These are phyloP conservation scores for Vaccinium macrocarpon DNA, from an alignment of 148 eudicot species.

Conservation along the genomic window DNA sequence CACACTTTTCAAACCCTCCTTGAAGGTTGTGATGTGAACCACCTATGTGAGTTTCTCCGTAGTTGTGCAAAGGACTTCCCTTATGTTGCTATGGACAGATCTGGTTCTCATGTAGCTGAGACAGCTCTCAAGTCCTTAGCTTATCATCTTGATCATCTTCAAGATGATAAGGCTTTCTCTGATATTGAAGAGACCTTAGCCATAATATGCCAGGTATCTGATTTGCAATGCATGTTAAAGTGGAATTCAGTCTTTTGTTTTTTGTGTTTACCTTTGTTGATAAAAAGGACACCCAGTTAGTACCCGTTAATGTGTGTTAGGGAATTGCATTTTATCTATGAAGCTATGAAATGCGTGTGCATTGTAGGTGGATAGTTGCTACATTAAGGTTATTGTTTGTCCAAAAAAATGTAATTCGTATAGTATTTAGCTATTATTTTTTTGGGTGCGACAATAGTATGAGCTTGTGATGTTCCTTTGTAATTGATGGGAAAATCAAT, in stretches of 20 bases:
- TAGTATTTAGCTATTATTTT: background rate
- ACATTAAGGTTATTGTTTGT: background rate
- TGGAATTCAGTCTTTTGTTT: background rate
- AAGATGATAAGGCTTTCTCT: slow-evolving; percentile 46
- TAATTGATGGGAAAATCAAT: background rate
- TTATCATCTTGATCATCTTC: slow-evolving; percentile 42
- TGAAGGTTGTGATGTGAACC: slow-evolving; percentile 75
- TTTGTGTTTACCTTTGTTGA: background rate
- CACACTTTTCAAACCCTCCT: slow-evolving; percentile 76
- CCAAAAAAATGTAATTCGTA: background rate
- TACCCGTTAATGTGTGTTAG: background rate
- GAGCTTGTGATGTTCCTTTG: background rate
- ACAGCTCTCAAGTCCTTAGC: slow-evolving; percentile 78
- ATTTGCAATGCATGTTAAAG: slow-evolving; percentile 2
- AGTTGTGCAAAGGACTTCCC: slow-evolving; percentile 64
- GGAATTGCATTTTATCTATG: background rate
- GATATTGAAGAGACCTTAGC: slow-evolving; percentile 60
- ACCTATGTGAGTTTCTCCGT: slow-evolving; percentile 69
- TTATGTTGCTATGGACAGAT: slow-evolving; percentile 65
- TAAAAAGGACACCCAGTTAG: background rate
- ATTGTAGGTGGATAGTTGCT: background rate
- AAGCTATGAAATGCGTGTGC: background rate
- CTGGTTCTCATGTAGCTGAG: slow-evolving; percentile 96
- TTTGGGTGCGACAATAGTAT: background rate
- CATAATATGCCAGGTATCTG: slow-evolving; percentile 68